Evolutionary conservation across 2,329 filamentous ascomycete species (phyloP).

Genomic region (Cladosporium sp.): DNA sequence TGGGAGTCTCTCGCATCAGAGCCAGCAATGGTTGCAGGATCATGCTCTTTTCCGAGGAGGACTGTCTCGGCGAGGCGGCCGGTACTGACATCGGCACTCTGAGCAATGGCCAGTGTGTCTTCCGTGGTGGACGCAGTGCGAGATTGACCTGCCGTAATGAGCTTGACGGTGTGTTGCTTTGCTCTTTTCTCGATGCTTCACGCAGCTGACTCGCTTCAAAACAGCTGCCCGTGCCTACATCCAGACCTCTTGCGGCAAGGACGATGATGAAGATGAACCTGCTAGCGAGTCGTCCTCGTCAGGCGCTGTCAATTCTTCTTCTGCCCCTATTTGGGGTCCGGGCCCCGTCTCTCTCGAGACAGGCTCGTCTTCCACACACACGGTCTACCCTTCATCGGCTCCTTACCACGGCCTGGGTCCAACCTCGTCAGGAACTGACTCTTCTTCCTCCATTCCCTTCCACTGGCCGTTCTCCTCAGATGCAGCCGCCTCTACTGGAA

Average conservation of each 20-base stretch:
- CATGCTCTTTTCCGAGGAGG: conserved; percentile 17
- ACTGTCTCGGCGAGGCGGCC: conserved; percentile 16
- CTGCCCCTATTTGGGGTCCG: background rate
- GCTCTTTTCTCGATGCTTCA: background rate
- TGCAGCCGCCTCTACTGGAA: background rate
- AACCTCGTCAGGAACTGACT: background rate
- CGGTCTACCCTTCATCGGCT: conserved; percentile 14
- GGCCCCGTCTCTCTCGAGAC: background rate
- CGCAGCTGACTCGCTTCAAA: background rate
- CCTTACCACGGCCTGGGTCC: conserved; percentile 15
- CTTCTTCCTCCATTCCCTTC: conserved; percentile 4
- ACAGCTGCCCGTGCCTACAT: conserved; percentile 14
- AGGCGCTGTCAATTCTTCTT: background rate
- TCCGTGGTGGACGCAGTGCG: conserved; percentile 21
- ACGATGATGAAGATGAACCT: background rate
- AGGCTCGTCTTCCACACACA: background rate
- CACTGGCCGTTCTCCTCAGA: conserved; percentile 13
- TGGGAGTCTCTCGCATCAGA: background rate
- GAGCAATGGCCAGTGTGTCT: conserved; percentile 19
- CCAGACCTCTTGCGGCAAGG: conserved; percentile 5
- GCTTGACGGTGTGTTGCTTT: conserved; percentile 9
- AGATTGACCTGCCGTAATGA: conserved; percentile 18
- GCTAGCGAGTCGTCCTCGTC: background rate
- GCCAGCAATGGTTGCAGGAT: conserved; percentile 14
- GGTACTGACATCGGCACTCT: background rate